A percentile compares a stretch with the other conserved stretches of the same genome.
phyloP scores from a whole-genome alignment of 2,329 filamentous ascomycete genomes.

The Emergomyces pasteurianus region DNA sequence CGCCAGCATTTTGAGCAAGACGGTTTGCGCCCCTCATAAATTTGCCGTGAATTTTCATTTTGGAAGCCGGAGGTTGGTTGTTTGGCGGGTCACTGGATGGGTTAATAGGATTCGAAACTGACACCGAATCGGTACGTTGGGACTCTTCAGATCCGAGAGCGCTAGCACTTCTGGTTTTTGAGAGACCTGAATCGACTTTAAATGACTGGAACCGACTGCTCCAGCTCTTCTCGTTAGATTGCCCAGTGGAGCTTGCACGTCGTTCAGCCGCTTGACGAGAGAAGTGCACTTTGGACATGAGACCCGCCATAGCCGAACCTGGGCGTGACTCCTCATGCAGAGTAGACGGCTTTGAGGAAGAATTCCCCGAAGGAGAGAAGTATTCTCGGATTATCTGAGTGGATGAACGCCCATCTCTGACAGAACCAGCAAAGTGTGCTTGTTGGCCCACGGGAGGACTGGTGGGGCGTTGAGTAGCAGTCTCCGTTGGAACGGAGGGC shows the following conservation, averaged over 20 bases:
- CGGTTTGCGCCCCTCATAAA: neutral
- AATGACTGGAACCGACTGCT: conserved; percentile 1
- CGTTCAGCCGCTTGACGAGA: neutral
- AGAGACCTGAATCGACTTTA: neutral
- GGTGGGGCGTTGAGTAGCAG: neutral
- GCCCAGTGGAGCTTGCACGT: neutral
- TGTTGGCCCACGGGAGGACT: neutral
- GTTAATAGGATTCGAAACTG: neutral
- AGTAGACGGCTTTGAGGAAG: neutral
- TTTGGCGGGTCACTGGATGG: neutral
- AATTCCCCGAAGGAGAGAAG: neutral
- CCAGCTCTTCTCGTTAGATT: neutral
- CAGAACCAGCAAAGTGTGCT: neutral
- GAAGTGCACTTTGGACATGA: neutral
- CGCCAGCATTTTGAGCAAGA: neutral
- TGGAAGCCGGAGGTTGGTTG: neutral
- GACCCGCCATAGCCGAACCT: neutral
- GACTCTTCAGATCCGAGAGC: neutral
- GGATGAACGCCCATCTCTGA: neutral
- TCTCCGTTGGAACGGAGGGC: neutral
- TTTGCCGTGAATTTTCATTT: neutral
- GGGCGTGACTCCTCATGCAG: neutral
- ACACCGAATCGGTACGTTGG: neutral
- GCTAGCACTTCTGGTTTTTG: neutral
- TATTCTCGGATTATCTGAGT: neutral